Evolutionary conservation across 768 basidiomycete species (phyloP).

Genomic region (Fistulinella prunicolor): DNA sequence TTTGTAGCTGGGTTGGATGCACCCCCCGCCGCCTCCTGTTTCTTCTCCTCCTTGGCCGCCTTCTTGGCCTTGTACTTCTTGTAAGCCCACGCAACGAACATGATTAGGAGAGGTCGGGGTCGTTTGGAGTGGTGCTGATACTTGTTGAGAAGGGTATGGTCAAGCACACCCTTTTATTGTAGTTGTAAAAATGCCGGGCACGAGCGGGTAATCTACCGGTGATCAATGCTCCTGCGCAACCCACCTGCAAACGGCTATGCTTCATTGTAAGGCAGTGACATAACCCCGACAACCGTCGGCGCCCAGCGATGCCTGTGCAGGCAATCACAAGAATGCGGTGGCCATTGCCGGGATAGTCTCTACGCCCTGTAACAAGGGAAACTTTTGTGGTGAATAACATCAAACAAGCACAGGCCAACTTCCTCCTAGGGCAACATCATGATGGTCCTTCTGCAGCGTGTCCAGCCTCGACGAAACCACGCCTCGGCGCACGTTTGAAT

Average conservation of each 20-base stretch:
- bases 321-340: no score
- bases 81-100: constrained; percentile 14
- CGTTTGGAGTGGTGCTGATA: background rate
- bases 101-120: background rate
- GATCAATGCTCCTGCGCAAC: no score
- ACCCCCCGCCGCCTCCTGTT: background rate
- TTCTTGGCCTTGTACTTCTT: constrained; percentile 29
- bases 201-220: no score
- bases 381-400: background rate
- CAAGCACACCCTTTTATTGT: constrained; percentile 8
- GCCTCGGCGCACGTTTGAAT: background rate
- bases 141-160: background rate
- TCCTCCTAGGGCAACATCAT: background rate
- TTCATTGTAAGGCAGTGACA: no score
- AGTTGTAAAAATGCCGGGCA: background rate
- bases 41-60: constrained; percentile 16
- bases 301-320: no score
- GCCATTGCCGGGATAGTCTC: no score
- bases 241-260: no score
- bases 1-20: no score
- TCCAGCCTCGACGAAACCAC: background rate
- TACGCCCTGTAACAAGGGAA: no score
- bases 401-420: no score
- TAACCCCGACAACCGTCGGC: no score
- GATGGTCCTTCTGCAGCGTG: background rate